Percentiles rank a stretch among this genome's conserved stretches.
These are phyloP conservation scores for Yarrowia hollandica DNA, from an alignment of 805 yeast species.

Conservation along the genomic window DNA sequence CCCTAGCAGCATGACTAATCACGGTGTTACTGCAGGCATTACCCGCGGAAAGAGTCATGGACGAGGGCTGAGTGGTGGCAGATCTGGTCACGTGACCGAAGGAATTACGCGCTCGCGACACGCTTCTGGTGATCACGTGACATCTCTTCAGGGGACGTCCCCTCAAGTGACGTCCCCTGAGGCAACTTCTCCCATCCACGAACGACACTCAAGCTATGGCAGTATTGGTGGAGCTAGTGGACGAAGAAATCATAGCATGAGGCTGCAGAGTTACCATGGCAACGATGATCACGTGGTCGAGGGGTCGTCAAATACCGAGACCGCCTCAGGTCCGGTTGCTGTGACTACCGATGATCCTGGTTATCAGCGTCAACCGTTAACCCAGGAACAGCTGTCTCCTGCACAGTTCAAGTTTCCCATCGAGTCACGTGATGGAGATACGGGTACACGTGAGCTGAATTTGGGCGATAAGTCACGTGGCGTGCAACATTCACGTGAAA, in stretches of 20 bases:
- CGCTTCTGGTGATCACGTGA: background rate
- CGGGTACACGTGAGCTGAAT: background rate
- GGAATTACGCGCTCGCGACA: no score
- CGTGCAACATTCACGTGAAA: no score
- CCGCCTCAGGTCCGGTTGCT: background rate
- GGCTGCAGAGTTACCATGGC: background rate
- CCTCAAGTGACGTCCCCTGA: background rate
- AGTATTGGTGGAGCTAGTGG: background rate
- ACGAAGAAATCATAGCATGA: background rate
- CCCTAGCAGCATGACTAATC: background rate
- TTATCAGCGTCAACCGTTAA: background rate
- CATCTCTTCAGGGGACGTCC: no score
- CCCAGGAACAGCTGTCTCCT: background rate
- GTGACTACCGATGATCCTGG: slow-evolving; percentile 3
- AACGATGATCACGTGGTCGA: background rate
- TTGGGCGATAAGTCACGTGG: background rate
- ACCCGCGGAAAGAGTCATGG: background rate
- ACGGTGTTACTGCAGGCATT: background rate
- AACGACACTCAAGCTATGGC: background rate
- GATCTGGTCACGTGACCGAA: background rate
- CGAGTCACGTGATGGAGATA: background rate
- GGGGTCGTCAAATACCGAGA: background rate
- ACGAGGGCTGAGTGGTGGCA: background rate
- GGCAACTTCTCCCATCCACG: no score
- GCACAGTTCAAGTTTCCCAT: slow-evolving; percentile 7